Percentiles rank a stretch among this genome's conserved stretches.
phyloP scores from a whole-genome alignment of 2,329 filamentous ascomycete genomes.

The Dothistroma pini region DNA sequence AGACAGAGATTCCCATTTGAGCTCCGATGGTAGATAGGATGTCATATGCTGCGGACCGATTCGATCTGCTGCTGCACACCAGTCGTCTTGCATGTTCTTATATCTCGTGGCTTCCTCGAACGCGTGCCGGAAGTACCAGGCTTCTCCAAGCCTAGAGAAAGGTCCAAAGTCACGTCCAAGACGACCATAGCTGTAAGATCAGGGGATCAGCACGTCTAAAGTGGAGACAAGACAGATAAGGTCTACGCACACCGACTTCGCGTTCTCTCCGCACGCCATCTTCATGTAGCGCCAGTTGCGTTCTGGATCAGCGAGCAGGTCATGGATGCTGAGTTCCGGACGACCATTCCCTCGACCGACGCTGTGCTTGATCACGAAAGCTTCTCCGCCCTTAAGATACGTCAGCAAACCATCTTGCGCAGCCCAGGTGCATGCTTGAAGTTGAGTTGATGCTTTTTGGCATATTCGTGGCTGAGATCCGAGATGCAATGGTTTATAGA shows the following conservation, averaged over 20 bases:
- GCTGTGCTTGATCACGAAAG: slow-evolving; percentile 65
- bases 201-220: neutral
- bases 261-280: slow-evolving; percentile 69
- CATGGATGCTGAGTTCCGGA: slow-evolving; percentile 58
- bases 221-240: neutral
- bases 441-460: no score
- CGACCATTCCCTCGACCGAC: slow-evolving; percentile 59
- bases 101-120: slow-evolving; percentile 60
- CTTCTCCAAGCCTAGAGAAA: slow-evolving; percentile 62
- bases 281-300: slow-evolving; percentile 68
- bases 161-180: slow-evolving; percentile 52
- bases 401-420: neutral
- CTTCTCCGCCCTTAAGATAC: slow-evolving; percentile 55
- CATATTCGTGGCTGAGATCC: no score
- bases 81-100: slow-evolving; percentile 62
- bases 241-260: slow-evolving; percentile 45
- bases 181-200: slow-evolving; percentile 49
- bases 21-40: slow-evolving; percentile 58
- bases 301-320: slow-evolving; percentile 65
- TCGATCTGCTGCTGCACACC: slow-evolving; percentile 57
- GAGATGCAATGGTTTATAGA: no score
- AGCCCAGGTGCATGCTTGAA: no score
- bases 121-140: slow-evolving; percentile 64
- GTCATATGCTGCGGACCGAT: slow-evolving; percentile 51
- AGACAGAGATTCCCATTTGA: slow-evolving; percentile 60